Percentiles rank a stretch among this genome's conserved stretches.
Conservation (phyloP, 148 eudicot species). For the Limonium bicolor region DNA sequence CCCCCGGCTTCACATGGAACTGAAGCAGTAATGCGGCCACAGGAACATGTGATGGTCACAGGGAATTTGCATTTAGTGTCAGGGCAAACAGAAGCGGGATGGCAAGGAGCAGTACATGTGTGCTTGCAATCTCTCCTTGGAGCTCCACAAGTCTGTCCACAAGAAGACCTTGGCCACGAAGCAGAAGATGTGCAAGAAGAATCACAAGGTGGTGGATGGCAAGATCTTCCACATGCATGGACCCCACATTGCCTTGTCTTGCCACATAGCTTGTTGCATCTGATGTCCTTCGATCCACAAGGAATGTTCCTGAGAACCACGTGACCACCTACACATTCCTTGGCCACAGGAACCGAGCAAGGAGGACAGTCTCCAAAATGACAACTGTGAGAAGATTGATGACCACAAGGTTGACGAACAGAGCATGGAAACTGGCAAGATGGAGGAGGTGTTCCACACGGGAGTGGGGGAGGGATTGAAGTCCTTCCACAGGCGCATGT, state of each 20-base stretch:
- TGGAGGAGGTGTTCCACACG: conserved; percentile 90
- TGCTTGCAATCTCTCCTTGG: conserved; percentile 94
- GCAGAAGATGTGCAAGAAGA: conserved; percentile 24
- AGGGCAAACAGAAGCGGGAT: conserved; percentile 64
- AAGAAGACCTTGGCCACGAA: conserved; percentile 32
- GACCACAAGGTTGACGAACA: conserved; percentile 89
- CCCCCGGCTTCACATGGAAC: conserved; percentile 95
- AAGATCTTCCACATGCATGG: conserved; percentile 83
- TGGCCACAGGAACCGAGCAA: conserved; percentile 69
- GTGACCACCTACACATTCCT: conserved; percentile 96
- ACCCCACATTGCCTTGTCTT: conserved; percentile 81
- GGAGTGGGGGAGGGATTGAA: conserved; percentile 79
- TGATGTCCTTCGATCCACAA: conserved; percentile 92
- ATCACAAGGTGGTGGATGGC: conserved; percentile 76
- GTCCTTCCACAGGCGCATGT: conserved; percentile 90
- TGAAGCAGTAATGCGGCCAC: conserved; percentile 56
- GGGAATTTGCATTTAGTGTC: conserved; percentile 67
- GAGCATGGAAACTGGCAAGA: conserved; percentile 77
- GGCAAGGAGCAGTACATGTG: conserved; percentile 68
- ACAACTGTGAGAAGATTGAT: conserved; percentile 80
- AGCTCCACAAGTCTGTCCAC: conserved; percentile 88
- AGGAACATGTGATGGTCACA: conserved; percentile 69
- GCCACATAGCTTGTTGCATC: conserved; percentile 75
- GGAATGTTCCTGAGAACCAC: conserved; percentile 82
- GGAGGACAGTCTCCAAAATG: conserved; percentile 97